These are phyloP conservation scores for Trichoderma brevicompactum DNA, from an alignment of 2,329 filamentous ascomycete species.

Conservation along the genomic window DNA sequence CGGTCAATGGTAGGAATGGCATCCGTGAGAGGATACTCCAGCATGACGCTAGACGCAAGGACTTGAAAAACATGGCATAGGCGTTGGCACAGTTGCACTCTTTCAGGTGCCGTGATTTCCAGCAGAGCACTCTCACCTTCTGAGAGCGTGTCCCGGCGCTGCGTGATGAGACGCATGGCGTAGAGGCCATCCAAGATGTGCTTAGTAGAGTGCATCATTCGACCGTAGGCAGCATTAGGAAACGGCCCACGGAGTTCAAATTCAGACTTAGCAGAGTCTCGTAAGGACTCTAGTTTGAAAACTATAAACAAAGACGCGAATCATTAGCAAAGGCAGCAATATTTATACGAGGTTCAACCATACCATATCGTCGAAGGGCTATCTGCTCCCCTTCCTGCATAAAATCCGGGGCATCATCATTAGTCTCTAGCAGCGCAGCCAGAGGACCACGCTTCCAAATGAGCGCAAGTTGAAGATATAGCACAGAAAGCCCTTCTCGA, in stretches of 20 bases:
- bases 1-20: constrained; percentile 82
- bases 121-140: constrained; percentile 82
- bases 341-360: constrained; percentile 18
- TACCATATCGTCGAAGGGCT: constrained; percentile 77
- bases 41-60: constrained; percentile 88
- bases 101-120: constrained; percentile 76
- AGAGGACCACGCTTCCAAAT: constrained; percentile 96
- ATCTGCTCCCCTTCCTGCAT: constrained; percentile 88
- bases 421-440: constrained; percentile 68
- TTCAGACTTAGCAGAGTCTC: constrained; percentile 75
- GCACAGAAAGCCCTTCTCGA: constrained; percentile 83
- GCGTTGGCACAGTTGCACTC: constrained; percentile 78
- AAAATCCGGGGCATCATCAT: constrained; percentile 66
- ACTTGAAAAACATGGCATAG: constrained; percentile 89
- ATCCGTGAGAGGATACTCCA: constrained; percentile 91
- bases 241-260: constrained; percentile 90
- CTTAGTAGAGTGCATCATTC: constrained; percentile 78
- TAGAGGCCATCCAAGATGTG: constrained; percentile 92
- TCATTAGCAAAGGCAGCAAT: neutral
- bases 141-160: constrained; percentile 70
- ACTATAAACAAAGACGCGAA: constrained; percentile 41
- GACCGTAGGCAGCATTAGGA: constrained; percentile 70
- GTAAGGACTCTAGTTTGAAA: constrained; percentile 73
- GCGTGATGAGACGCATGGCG: constrained; percentile 90
- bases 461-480: constrained; percentile 92